Percentiles rank a stretch among this genome's conserved stretches.
Evolutionary conservation across 768 basidiomycete genomes (phyloP).

Genomic region (Mycena metata): DNA sequence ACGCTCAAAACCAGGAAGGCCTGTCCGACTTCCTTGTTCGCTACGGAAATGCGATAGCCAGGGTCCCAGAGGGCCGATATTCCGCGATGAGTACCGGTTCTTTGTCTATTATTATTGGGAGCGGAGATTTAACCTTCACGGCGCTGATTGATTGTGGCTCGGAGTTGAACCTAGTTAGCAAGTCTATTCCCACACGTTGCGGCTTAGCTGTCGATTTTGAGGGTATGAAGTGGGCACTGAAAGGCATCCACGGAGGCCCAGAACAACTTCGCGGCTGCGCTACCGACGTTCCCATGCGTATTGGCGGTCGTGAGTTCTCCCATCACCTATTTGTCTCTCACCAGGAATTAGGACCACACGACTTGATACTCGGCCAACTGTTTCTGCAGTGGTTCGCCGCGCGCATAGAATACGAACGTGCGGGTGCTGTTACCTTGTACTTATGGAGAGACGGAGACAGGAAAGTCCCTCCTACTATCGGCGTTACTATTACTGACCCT

Average conservation of each 20-base stretch:
- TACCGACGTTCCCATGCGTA: slow-evolving; percentile 17
- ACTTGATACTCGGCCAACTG: slow-evolving; percentile 26
- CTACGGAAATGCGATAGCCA: not conserved
- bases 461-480: slow-evolving; percentile 10
- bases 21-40: too few relatives aligned
- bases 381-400: slow-evolving; percentile 26
- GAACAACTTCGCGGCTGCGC: slow-evolving; percentile 27
- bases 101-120: not conserved
- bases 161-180: slow-evolving; percentile 5
- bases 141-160: slow-evolving; percentile 23
- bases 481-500: slow-evolving; percentile 24
- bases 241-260: slow-evolving; percentile 26
- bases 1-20: too few relatives aligned
- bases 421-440: not conserved
- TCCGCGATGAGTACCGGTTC: slow-evolving; percentile 29
- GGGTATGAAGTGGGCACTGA: slow-evolving; percentile 25
- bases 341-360: slow-evolving; percentile 17
- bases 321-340: slow-evolving; percentile 30
- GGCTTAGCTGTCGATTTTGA: slow-evolving; percentile 25
- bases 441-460: slow-evolving; percentile 19
- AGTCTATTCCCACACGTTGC: not conserved
- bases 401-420: slow-evolving; percentile 16
- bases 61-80: slow-evolving; percentile 1
- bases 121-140: not conserved
- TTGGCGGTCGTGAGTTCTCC: slow-evolving; percentile 14